phyloP scores from a whole-genome alignment of 2,329 filamentous ascomycete species.

The Dichotomopilus funicola region DNA sequence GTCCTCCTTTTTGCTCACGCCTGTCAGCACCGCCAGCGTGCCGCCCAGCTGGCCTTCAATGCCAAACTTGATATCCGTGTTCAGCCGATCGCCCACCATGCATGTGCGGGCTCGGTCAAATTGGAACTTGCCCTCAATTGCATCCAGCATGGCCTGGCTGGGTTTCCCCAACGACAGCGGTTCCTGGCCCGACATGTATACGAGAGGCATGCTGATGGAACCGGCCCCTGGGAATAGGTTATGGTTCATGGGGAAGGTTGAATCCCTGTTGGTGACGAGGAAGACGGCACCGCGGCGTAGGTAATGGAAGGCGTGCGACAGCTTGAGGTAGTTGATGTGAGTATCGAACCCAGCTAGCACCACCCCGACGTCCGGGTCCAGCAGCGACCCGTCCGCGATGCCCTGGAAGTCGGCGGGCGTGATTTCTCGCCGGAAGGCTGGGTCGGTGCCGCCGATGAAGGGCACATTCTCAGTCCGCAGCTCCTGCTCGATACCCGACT shows the following conservation, averaged over 20 bases:
- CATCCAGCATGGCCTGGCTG: conserved; percentile 99
- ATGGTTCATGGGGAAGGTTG: conserved; percentile 74
- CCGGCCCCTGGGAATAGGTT: conserved; percentile 89
- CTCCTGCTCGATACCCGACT: conserved; percentile 86
- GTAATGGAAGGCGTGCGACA: conserved; percentile 79
- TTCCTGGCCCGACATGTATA: conserved; percentile 61
- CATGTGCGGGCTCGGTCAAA: conserved; percentile 79
- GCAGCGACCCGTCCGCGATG: conserved; percentile 65
- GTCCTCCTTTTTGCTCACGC: conserved; percentile 79
- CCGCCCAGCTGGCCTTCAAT: conserved; percentile 85
- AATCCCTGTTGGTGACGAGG: conserved; percentile 89
- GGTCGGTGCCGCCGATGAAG: conserved; percentile 83
- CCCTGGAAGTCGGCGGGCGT: conserved; percentile 70
- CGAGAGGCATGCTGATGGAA: conserved; percentile 68
- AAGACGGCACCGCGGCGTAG: conserved; percentile 75
- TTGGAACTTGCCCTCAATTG: conserved; percentile 90
- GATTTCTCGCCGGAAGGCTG: conserved; percentile 68
- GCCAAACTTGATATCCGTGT: conserved; percentile 95
- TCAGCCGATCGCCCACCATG: conserved; percentile 90
- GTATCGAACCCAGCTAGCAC: conserved; percentile 90
- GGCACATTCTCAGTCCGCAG: conserved; percentile 70
- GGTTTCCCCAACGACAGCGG: conserved; percentile 86
- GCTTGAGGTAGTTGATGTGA: conserved; percentile 92
- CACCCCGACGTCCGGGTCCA: conserved; percentile 84
- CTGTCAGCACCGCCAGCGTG: conserved; percentile 84